Conservation (phyloP, 2,329 filamentous ascomycete species). For the Amphichorda felina region DNA sequence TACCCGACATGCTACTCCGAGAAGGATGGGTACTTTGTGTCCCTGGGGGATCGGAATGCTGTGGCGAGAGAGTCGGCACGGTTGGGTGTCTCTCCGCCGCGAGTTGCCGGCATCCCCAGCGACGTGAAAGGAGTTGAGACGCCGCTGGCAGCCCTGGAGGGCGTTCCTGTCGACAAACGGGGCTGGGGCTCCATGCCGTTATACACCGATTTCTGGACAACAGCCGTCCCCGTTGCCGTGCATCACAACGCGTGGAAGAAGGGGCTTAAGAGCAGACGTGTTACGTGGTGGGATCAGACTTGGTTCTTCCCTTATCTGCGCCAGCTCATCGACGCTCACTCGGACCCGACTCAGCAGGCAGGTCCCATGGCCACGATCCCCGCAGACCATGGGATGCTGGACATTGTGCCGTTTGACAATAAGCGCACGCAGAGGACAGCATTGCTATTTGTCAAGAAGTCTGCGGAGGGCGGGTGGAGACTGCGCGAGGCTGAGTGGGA, state of each 20-base stretch:
- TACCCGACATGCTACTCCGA: conserved; percentile 8
- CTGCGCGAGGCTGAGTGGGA: not conserved
- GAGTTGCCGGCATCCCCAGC: conserved; percentile 8
- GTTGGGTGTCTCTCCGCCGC: conserved; percentile 7
- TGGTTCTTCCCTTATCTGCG: conserved; percentile 12
- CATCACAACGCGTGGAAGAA: conserved; percentile 10
- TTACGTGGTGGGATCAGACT: conserved; percentile 11
- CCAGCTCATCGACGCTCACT: conserved; percentile 2
- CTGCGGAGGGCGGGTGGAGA: not conserved
- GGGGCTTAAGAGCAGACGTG: conserved; percentile 10
- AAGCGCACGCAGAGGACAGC: not conserved
- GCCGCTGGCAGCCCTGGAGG: conserved; percentile 1
- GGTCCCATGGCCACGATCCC: not conserved
- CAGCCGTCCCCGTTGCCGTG: conserved; percentile 9
- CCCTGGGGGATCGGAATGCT: conserved; percentile 7
- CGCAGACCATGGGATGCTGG: not conserved
- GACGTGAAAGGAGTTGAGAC: conserved; percentile 6
- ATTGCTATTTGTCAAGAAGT: not conserved
- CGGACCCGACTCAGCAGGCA: not conserved
- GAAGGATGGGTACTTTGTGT: conserved; percentile 10
- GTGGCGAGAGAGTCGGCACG: conserved; percentile 7
- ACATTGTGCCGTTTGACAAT: not conserved
- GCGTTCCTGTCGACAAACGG: not conserved
- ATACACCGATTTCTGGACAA: conserved; percentile 11
- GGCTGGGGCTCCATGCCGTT: conserved; percentile 11